Percentiles rank a stretch among this genome's conserved stretches.
Evolutionary conservation across 1,284 basidiomycete genomes (phyloP).

Genomic region (Cryptococcus sp.): DNA sequence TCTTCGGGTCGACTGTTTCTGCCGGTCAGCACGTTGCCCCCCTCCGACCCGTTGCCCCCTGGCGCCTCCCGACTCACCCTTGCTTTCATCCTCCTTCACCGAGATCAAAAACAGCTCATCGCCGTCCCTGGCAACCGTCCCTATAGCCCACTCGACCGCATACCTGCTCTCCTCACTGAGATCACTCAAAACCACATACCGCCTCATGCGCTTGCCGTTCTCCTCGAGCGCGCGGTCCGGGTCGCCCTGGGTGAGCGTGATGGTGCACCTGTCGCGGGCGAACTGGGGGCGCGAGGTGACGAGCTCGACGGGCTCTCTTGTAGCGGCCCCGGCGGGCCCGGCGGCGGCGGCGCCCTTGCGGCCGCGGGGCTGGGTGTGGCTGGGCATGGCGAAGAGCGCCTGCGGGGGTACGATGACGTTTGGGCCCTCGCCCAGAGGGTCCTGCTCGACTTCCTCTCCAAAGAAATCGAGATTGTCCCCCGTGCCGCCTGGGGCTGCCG

Average conservation of each 20-base stretch:
- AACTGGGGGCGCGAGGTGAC: conserved; percentile 74
- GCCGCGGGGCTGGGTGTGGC: conserved; percentile 18
- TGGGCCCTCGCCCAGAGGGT: conserved; percentile 57
- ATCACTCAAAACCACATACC: conserved; percentile 90
- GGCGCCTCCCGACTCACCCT: conserved; percentile 65
- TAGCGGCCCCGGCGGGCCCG: conserved; percentile 33
- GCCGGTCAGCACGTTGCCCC: not conserved
- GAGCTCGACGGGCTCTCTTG: conserved; percentile 53
- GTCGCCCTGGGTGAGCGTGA: conserved; percentile 80
- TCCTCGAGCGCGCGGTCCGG: conserved; percentile 59
- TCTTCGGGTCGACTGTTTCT: conserved; percentile 66
- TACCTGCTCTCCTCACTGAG: conserved; percentile 86
- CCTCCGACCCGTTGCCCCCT: not conserved
- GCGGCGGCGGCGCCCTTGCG: conserved; percentile 25
- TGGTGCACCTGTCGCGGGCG: conserved; percentile 87
- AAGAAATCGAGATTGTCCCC: conserved; percentile 52
- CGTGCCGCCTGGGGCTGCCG: not conserved
- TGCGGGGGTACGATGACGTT: conserved; percentile 65
- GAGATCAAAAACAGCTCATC: conserved; percentile 86
- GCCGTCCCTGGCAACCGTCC: conserved; percentile 90
- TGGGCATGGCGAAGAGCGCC: conserved; percentile 34
- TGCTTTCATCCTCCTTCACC: conserved; percentile 87
- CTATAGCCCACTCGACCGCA: conserved; percentile 93
- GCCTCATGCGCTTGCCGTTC: conserved; percentile 59
- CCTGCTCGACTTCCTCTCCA: conserved; percentile 55